Base-by-base conservation (phyloP, 164 flowering plant genomes). In the Macadamia integrifolia region DNA sequence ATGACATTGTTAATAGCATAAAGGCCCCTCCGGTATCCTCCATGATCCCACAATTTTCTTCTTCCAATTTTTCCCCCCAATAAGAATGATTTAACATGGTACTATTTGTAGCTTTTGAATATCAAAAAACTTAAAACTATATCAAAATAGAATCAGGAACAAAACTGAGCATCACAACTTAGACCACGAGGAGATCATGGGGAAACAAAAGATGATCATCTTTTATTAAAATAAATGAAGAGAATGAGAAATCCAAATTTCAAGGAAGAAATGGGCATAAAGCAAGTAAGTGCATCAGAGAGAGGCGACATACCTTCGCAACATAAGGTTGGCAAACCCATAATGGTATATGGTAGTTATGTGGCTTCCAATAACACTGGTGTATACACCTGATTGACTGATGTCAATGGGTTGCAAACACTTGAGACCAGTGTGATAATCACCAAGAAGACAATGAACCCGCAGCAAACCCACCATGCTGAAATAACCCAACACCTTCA, bases 391-490 rank as follows among this genome's bases (percentile, higher is more conserved):
- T 74, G 81, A 82, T 67, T 87, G 99, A 74, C 81, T 90, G 60
- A 92, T 92, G 77, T 95, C 98, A 83, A 95, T 91, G 29, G 97
- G 99, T 44, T 59, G 84, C 70, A 95, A 70, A 79, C 99, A 92
- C 81, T 92, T 95, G 69, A 95, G 74, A 50, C 98, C 99, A 77
- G 97, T 92, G 43, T 89, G 92, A 74, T 95, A 92, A 83, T 95
- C 99, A 60, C 99, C 99, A 71, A 95, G 74, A 62, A 92, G 89
- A 75, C 99, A 95, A 77, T 95, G 99, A 46, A 92, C 98, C 35
- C 98, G 84, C 63, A 95, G 85, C 81, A 95, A 79, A 57, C 99
- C 99, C 64, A 95, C 89, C 93, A 95, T 91, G 83, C 99, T 95
- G 78, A 92, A 95, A 76, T 95, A 95, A 2, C 99, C 99, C 78